Base-by-base conservation (phyloP, 1,284 basidiomycete species). In the Trichosporon asahii region DNA sequence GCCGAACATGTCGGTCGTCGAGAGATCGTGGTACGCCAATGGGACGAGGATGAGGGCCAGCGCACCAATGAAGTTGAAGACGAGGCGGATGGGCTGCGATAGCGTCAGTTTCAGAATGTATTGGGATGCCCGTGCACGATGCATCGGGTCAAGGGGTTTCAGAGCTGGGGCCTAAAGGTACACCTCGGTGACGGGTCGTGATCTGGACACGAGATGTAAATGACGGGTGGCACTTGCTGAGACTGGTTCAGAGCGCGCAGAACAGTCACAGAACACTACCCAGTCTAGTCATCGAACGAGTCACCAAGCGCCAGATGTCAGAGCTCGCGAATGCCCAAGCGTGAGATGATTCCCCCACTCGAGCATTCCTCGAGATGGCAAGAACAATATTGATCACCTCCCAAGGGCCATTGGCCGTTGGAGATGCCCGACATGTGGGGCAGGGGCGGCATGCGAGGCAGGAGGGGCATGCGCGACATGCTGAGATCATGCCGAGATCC, bases 11-110 rank as follows among this genome's bases (percentile, higher is more conserved):
- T 67, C 68, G 23, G 68, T 73, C 15, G 74, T 70, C 21, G 68
- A 15, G 18, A 77, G 64, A 9, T 65, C 15, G 1, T 73, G 60
- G 3, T 65, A 33, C 1, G 68, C 65, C 23, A 79, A 70, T 4
- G 78, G 77, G 61, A 74, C 68, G 61, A 78, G 72, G 49, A 77
- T 75, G 65, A 79, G 73, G 9, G 73, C 70, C 9, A 78, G 65
- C 6, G 74, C 68, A 3, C 66, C 74, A 6, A 57, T 21, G 23
- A 76, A n/a, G 2, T 70, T 66, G 66, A 74, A n/a, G 18, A 68
- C 21, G 33, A 70, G 69, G 31, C 78, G 76, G 12, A 75, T 23
- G 21, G 46, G 31, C 77, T 78, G 66, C 8, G 63, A 2, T n/a
- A n/a, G 29, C 2, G 57, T 61, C 57, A 61, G 57, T 49, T 65